Base-by-base conservation (phyloP, 176 grass and related monocot genomes). In the Bolboschoenus planiculmis region DNA sequence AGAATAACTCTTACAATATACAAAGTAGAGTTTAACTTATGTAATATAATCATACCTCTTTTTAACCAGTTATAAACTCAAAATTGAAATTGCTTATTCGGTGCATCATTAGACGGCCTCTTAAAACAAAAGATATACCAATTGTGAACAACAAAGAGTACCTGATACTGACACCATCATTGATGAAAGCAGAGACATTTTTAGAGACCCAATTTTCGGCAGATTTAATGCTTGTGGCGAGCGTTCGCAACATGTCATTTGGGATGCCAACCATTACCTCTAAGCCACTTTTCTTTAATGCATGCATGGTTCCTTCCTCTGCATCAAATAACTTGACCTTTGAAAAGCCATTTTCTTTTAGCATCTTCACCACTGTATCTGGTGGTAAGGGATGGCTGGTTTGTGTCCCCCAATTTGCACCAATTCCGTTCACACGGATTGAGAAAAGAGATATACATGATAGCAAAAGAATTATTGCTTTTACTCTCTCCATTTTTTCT, bases 251-350 rank as follows among this genome's bases (percentile, higher is more conserved):
- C 91, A 99, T 83, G 20, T 99, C 96, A 84, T 99, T 99, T 11
- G 96, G 96, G 83, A 99, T 93, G 87, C 96, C 96, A 40, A 95
- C 92, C 96, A 99, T 99, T 18, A 99, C 96, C 89, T 99, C 89
- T 16, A 99, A 84, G 14, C 96, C 89, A 62, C 96, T 95, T 90
- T 99, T 99, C 86, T 56, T 93, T 36, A 99, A 87, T 23, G 96
- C 96, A 85, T 35, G 87, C 96, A 99, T 95, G 62, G 89, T 93
- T 44, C 48, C 87, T 1, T 99, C 96, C 84, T 95, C 96, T 1
- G 92, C 96, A 57, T 99, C 96, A 86, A 99, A 99, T 59, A 99
- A 82, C 89, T 99, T 99, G 76, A 89, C 92, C 87, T 93, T 95
- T 78, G 92, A 82, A 43, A 99, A 95, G 16, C 96, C 92, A 83